Evolutionary conservation across 768 basidiomycete genomes (phyloP), one percentile per base, ranked within the genome.

Genomic region (Russula ochroleuca): DNA sequence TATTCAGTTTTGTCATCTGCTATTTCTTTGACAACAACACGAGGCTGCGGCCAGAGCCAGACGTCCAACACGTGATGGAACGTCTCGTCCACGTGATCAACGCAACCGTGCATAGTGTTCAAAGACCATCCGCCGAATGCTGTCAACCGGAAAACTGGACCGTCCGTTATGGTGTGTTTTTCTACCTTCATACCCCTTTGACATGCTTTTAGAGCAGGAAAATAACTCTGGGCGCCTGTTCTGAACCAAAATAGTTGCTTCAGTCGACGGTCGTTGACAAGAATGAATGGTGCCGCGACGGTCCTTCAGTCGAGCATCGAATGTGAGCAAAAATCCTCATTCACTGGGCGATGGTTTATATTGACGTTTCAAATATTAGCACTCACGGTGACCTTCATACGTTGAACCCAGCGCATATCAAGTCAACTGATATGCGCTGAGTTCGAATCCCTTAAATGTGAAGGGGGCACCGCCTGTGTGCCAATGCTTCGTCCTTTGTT

Each of bases 401-500:
- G 35, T 56, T 28, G 28, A 33, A 23, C 41, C 33, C 41, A 21
- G 31, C 21, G 56, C 43, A 57, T 15, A 38, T 48, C 41, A 45
- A 1, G n/a, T 45, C 6, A 25, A 28, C 56, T 48, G 43, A 45
- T 53, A 25, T 38, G 45, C 57, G 58, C 63, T 64, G 63, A 64
- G 63, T 59, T 64, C 47, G 23, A 64, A 64, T 49, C 28, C 45
- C 10, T 37, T 23, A 10, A 53, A 7, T 19, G 19, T 63, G 40
- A 47, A 59, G 51, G 57, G 47, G 43, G 17, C 23, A 19, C 23
- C 23, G 35, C 41, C 13, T 6, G 31, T 15, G 23, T 28, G 14
- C 15, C 35, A 25, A 28, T 35, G 37, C 35, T 43, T 40, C 57
- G 57, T 23, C 62, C 52, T 64, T 63, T 63, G 50, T 63, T 40